Evolutionary conservation across 2,329 filamentous ascomycete genomes (phyloP), one percentile per base, ranked within the genome.

Genomic region (Talaromyces pinophilus): DNA sequence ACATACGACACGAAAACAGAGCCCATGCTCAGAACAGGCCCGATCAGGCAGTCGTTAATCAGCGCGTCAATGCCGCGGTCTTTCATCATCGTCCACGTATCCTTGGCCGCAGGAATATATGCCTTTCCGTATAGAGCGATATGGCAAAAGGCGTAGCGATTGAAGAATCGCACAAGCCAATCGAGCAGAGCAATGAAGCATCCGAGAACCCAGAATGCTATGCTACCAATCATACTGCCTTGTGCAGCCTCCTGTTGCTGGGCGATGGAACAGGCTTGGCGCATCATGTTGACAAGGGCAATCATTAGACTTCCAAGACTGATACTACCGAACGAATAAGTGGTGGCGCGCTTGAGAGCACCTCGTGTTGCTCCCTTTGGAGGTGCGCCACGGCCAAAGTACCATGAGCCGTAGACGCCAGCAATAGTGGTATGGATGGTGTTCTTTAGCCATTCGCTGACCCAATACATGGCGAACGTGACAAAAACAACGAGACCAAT

Each of bases 391-490:
- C 83, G 80, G 70, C 87, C 90, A 76, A 96, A 97, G 81, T 96
- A 98, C 94, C 94, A 98, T 0, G 90, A 90, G 0, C 92, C 93
- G 72, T 96, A 97, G 0, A 97, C 89, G 0, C 94, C 93, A 0
- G 92, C 91, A 67, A 97, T 90, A 28, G 88, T 93, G 1, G 90
- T 90, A 76, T 98, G 93, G 57, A 97, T 92, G 0, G 92, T 93
- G 79, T 96, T 97, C 82, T 97, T 97, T 72, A 97, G 82, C 85
- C 91, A 94, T 77, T 98, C 94, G 1, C 91, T 90, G 70, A 97
- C 89, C 94, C 94, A 98, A 80, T 96, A 97, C 79, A 89, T 92
- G 63, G 93, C 90, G 73, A 98, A 97, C 0, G 93, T 96, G 71
- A 93, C 86, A 76, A 96, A 97, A 19, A 90, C 91, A 5, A 96